Evolutionary conservation across 2,329 filamentous ascomycete genomes (phyloP).

Genomic region (Chalara sp.): DNA sequence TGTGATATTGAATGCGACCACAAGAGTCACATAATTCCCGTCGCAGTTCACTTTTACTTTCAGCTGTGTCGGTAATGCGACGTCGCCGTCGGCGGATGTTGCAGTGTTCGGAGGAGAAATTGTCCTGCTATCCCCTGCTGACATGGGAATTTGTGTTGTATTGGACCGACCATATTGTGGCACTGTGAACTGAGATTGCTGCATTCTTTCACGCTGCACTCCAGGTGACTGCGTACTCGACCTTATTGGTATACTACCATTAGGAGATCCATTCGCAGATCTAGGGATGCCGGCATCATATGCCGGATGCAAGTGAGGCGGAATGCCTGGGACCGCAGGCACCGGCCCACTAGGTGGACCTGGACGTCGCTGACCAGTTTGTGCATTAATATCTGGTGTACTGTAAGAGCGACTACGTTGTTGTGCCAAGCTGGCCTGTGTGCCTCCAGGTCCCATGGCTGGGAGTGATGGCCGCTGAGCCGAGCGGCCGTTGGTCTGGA

Average conservation of each 20-base stretch:
- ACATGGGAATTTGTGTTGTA: conserved; percentile 22
- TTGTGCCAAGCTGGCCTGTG: conserved; percentile 43
- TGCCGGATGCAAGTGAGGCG: conserved; percentile 57
- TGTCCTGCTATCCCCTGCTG: conserved; percentile 27
- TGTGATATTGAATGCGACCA: conserved; percentile 90
- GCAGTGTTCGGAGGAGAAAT: conserved; percentile 36
- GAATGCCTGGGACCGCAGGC: conserved; percentile 70
- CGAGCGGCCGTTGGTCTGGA: conserved; percentile 56
- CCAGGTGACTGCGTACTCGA: conserved; percentile 67
- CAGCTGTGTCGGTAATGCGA: conserved; percentile 63
- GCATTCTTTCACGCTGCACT: conserved; percentile 53
- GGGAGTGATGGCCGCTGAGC: conserved; percentile 75
- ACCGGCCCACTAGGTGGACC: conserved; percentile 45
- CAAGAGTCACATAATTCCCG: conserved; percentile 88
- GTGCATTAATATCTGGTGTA: conserved; percentile 84
- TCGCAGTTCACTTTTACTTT: conserved; percentile 96
- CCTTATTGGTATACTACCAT: conserved; percentile 56
- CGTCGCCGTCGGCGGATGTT: conserved; percentile 35
- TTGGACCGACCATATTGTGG: conserved; percentile 29
- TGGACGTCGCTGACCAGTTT: conserved; percentile 51
- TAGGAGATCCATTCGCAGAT: conserved; percentile 76
- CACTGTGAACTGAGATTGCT: conserved; percentile 29
- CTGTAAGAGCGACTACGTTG: conserved; percentile 84
- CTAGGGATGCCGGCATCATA: conserved; percentile 61
- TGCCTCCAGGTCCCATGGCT: conserved; percentile 52